Conservation (phyloP, 352 stramenopile genomes). For the Globisporangium paddicum region DNA sequence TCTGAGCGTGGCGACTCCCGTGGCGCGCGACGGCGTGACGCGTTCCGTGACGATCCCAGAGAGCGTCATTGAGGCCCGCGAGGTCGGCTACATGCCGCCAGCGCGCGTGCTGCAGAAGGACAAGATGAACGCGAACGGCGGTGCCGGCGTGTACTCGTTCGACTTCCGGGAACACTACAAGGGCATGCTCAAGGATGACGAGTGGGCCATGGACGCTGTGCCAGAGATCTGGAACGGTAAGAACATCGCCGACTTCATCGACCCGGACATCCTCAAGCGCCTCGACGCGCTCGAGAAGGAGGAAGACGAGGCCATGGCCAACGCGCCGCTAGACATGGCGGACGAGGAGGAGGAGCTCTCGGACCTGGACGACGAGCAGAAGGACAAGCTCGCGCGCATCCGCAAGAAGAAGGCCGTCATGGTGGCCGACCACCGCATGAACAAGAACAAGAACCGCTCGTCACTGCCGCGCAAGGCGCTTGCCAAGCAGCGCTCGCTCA, state of each 20-base stretch:
- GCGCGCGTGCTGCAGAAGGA: slow-evolving; percentile 75
- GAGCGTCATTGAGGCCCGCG: slow-evolving; percentile 84
- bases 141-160: slow-evolving; percentile 96
- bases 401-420: slow-evolving; percentile 85
- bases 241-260: slow-evolving; percentile 99
- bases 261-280: slow-evolving; percentile 97
- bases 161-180: slow-evolving; percentile 98
- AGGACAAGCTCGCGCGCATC: slow-evolving; percentile 84
- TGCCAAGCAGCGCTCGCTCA: slow-evolving; percentile 64
- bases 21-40: slow-evolving; percentile 89
- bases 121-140: slow-evolving; percentile 94
- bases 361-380: slow-evolving; percentile 95
- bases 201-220: slow-evolving; percentile 97
- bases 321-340: slow-evolving; percentile 88
- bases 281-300: slow-evolving; percentile 95
- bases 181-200: slow-evolving; percentile 92
- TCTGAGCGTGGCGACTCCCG: slow-evolving; percentile 94
- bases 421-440: slow-evolving; percentile 79
- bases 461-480: slow-evolving; percentile 86
- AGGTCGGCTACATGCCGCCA: slow-evolving; percentile 32
- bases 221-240: slow-evolving; percentile 99
- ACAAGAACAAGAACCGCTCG: slow-evolving; percentile 96
- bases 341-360: slow-evolving; percentile 78
- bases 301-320: slow-evolving; percentile 94
- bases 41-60: slow-evolving; percentile 93